Base-by-base conservation (phyloP, 352 stramenopile genomes). In the Hyaloperonospora arabidopsidis region DNA sequence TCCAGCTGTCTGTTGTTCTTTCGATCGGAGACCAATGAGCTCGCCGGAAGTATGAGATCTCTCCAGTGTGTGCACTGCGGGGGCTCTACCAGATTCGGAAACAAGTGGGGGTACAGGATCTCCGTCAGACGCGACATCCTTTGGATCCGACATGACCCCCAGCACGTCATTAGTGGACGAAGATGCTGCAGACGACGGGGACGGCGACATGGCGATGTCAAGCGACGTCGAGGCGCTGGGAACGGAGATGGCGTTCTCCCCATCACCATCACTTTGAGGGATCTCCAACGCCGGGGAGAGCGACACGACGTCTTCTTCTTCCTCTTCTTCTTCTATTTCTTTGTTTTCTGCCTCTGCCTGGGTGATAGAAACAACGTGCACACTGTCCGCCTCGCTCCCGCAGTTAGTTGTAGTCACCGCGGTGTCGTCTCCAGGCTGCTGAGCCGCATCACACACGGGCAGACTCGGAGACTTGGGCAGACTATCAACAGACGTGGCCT, bases 41-140 rank as follows among this genome's bases (percentile, higher is more conserved):
- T 90, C 80, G 22, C 74, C 79, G 18, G 76, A 84, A 36, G 80
- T 90, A 55, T 83, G 76, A 29, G 80, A 85, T 6, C 80, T 66
- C 54, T 90, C 80, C 5, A 90, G 54, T 47, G 74, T 72, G 0
- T 77, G 80, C 12, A 64, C 59, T 6, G 64, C 61, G 35, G 71
- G 68, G 11, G 70, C 54, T 22, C 57, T 56, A n/a, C 25, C 21
- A 18, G 56, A 32, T 35, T 48, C 52, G 15, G 17, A 1, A 29
- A 32, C 45, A 22, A 65, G 36, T 35, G 49, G 57, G 5, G 57
- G 23, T 18, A 68, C 45, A 5, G 41, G 52, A 12, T 69, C 50
- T 43, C 29, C 17, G 15, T 41, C 21, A 1, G 46, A 23, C 21
- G 48, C 59, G 50, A 59, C 51, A 4, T 72, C 63, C 22, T 56